phyloP scores from a whole-genome alignment of 2,329 filamentous ascomycete species.

The Neonectria faginata region DNA sequence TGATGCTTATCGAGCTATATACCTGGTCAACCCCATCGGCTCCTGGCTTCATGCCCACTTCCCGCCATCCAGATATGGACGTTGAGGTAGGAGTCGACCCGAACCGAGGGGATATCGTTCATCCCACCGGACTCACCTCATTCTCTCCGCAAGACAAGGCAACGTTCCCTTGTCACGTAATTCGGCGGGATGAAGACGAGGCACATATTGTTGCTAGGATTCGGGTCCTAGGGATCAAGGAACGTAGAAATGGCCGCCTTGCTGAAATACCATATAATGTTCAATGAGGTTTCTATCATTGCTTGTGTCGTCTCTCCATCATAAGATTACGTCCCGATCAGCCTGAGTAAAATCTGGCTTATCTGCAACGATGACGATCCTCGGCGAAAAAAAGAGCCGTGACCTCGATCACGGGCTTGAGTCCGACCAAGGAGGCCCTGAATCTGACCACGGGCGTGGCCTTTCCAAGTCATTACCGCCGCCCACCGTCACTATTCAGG shows the following conservation, averaged over 20 bases:
- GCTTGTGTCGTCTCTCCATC: background rate
- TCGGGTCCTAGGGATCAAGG: background rate
- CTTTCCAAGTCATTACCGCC: slow-evolving; percentile 10
- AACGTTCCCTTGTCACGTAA: slow-evolving; percentile 8
- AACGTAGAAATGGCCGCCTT: background rate
- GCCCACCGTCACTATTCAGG: background rate
- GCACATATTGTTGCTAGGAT: background rate
- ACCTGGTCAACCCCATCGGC: background rate
- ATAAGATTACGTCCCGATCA: background rate
- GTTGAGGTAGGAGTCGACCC: background rate
- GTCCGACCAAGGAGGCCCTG: background rate
- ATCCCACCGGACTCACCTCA: slow-evolving; percentile 19
- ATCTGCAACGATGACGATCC: slow-evolving; percentile 1
- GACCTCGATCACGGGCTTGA: slow-evolving; percentile 3
- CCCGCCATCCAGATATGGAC: background rate
- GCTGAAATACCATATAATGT: background rate
- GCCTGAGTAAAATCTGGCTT: background rate
- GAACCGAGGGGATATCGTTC: background rate
- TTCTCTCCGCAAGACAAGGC: background rate
- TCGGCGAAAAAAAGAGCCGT: slow-evolving; percentile 6
- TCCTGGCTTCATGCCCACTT: background rate
- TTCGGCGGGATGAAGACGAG: slow-evolving; percentile 19
- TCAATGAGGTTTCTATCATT: background rate
- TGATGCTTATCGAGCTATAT: background rate
- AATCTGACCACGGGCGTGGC: background rate